Evolutionary conservation across 2,329 filamentous ascomycete species (phyloP).

Genomic region (Lachnellula cervina): DNA sequence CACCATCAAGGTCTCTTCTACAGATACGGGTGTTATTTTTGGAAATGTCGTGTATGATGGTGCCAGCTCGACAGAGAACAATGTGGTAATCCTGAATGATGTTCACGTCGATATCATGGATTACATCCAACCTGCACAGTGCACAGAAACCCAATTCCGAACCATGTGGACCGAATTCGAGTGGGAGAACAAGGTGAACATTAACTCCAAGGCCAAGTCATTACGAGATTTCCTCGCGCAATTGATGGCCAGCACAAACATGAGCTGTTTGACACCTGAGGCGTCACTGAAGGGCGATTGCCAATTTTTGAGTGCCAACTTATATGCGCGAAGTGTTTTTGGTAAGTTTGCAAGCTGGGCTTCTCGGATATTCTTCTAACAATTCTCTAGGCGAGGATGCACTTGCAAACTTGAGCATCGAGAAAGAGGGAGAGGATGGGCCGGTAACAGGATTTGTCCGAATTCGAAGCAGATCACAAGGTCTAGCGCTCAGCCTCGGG

Average conservation of each 20-base stretch:
- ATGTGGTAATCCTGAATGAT: conserved; percentile 96
- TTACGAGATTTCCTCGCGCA: conserved; percentile 88
- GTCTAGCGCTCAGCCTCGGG: conserved; percentile 86
- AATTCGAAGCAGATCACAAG: conserved; percentile 95
- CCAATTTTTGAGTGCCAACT: conserved; percentile 93
- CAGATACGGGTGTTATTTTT: conserved; percentile 97
- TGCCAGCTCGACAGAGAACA: conserved; percentile 83
- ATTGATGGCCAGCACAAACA: conserved; percentile 96
- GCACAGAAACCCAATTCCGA: conserved; percentile 96
- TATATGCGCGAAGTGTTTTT: conserved; percentile 95
- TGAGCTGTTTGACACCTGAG: conserved; percentile 95
- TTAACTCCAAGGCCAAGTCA: conserved; percentile 93
- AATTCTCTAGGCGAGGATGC: conserved; percentile 80
- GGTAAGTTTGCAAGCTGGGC: conserved; percentile 58
- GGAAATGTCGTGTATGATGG: conserved; percentile 98
- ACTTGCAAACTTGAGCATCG: conserved; percentile 92
- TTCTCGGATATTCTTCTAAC: conserved; percentile 18
- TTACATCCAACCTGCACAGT: conserved; percentile 95
- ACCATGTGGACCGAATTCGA: conserved; percentile 99
- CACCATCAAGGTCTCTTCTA: conserved; percentile 97
- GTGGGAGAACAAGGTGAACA: conserved; percentile 99
- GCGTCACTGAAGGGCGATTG: conserved; percentile 96
- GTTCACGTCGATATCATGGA: conserved; percentile 99
- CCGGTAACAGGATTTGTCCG: conserved; percentile 95
- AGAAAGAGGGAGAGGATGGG: conserved; percentile 93